Evolutionary conservation across 495 filamentous ascomycete genomes (phyloP).

Genomic region (Friedmanniomyces simplex): DNA sequence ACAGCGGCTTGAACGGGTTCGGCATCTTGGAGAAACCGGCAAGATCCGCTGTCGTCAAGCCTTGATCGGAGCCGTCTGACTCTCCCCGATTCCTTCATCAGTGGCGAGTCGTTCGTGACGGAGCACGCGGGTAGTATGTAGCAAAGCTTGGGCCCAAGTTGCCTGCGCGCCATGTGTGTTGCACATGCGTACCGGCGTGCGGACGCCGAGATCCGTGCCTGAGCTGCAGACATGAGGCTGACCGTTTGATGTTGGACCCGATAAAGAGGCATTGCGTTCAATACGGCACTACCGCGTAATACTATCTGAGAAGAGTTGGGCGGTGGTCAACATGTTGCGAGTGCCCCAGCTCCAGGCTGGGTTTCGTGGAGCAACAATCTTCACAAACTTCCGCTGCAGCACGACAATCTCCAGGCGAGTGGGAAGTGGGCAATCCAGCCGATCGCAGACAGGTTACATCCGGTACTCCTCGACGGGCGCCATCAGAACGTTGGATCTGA

Average conservation of each 20-base stretch:
- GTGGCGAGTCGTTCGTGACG: no score
- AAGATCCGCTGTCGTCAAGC: no score
- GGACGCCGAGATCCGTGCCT: background rate
- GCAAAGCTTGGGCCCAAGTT: no score
- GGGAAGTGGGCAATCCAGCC: background rate
- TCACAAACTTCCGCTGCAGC: background rate
- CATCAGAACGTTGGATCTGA: background rate
- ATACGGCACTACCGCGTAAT: background rate
- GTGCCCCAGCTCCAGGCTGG: background rate
- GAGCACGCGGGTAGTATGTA: no score
- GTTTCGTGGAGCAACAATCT: background rate
- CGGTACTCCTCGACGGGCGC: background rate
- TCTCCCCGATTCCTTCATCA: no score
- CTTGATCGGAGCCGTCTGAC: no score
- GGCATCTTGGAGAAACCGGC: no score
- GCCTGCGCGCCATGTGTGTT: no score
- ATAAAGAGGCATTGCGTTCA: no score
- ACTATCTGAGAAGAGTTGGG: background rate
- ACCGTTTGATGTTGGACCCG: no score
- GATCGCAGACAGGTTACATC: background rate
- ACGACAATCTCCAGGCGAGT: background rate
- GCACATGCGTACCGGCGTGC: background rate
- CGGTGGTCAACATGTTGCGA: background rate
- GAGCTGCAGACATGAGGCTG: no score
- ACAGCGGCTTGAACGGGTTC: no score